Evolutionary conservation across 208 protist species (phyloP), one percentile per base, ranked within the genome.

Genomic region (Leishmania mexicana): DNA sequence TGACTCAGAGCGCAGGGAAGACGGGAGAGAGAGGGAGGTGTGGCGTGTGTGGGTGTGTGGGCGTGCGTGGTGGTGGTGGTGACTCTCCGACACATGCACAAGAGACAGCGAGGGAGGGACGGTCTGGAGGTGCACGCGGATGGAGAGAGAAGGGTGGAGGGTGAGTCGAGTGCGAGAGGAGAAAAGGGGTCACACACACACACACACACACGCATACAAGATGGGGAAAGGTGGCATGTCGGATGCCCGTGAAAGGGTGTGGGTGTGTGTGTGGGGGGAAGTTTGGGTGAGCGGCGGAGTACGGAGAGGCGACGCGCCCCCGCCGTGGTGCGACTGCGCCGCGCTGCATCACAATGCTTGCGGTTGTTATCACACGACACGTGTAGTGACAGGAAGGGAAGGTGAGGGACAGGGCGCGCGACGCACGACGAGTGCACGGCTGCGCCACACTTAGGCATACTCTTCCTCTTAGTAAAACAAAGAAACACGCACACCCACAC

Each of bases 281-380:
- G n/a, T 13, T 49, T 49, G 42, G 49, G 60, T 70, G 54, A 77
- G 79, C 35, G 73, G 70, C 35, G 75, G 73, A 58, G 15, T 51
- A 64, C 31, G 78, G 35, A 75, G 40, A 38, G 15, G n/a, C 40
- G 70, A 51, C 21, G n/a, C 13, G 31, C 31, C 13, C 28, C n/a
- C 31, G 40, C 31, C 62, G 10, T 68, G 31, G 42, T 35, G 5
- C n/a, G 31, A 40, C 5, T 4, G 31, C 31, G 31, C 62, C 31
- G 31, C 62, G 4, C 4, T 68, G 28, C 31, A 68, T 40, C 11
- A 24, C 62, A 40, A 11, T 40, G 51, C 21, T 21, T 40, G 62
- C 13, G 8, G 62, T 40, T 17, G 31, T 68, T 40, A 21, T 11
- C 28, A 68, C 15, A 42, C 11, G 13, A 15, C 58, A 11, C 40